A percentile compares a stretch with the other conserved stretches of the same genome.
Evolutionary conservation across 257 asterid genomes (phyloP).

Genomic region (Linderniella brevidens): DNA sequence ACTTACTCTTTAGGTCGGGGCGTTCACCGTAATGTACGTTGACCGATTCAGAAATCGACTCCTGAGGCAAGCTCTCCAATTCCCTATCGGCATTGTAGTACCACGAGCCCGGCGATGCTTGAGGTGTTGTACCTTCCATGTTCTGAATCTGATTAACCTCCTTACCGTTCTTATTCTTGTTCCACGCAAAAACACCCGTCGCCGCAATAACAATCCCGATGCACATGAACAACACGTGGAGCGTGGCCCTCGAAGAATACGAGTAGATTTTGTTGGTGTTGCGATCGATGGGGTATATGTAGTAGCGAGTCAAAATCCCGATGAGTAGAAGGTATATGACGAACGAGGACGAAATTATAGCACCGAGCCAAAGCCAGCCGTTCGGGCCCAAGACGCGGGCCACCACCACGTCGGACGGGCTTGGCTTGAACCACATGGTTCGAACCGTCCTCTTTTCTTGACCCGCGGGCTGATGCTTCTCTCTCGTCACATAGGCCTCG

Average conservation of each 20-base stretch:
- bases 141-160: constrained; percentile 39
- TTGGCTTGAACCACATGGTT: constrained; percentile 39
- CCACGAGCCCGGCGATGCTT: constrained; percentile 39
- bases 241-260: constrained; percentile 14
- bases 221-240: constrained; percentile 38
- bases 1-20: constrained; percentile 72
- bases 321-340: constrained; percentile 12
- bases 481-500: constrained; percentile 57
- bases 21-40: constrained; percentile 67
- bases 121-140: constrained; percentile 46
- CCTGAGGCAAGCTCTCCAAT: constrained; percentile 56
- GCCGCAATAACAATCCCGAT: constrained; percentile 22
- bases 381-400: constrained; percentile 27
- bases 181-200: constrained; percentile 32
- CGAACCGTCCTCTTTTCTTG: constrained; percentile 11
- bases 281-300: constrained; percentile 30
- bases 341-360: constrained; percentile 19
- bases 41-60: constrained; percentile 28
- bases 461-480: constrained; percentile 14
- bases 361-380: constrained; percentile 21
- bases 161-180: constrained; percentile 23
- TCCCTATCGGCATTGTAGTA: constrained; percentile 45
- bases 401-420: constrained; percentile 30
- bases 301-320: constrained; percentile 15
- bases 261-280: constrained; percentile 28